Evolutionary conservation across 2,329 filamentous ascomycete genomes (phyloP).

Genomic region (Pseudogymnoascus sp.): DNA sequence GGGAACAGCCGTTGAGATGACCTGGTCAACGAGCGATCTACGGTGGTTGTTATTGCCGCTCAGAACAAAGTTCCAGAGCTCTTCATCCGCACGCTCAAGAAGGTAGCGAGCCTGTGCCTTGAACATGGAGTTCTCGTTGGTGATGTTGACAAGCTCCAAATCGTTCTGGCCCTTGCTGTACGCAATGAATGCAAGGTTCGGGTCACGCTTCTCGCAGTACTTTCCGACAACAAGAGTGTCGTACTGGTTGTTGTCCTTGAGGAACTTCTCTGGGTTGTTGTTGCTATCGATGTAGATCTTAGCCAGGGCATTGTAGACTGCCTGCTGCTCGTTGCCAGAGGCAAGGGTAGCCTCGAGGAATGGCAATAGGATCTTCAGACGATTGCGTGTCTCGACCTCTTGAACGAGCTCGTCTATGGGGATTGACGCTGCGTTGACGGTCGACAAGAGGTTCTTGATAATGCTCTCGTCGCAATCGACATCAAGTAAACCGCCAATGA

Average conservation of each 20-base stretch:
- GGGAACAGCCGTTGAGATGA: constrained; percentile 89
- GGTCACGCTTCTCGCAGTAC: constrained; percentile 98
- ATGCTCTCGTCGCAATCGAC: constrained; percentile 96
- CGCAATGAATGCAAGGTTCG: constrained; percentile 88
- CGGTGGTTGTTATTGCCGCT: constrained; percentile 94
- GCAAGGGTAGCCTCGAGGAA: constrained; percentile 91
- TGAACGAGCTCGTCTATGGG: constrained; percentile 89
- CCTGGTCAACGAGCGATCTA: constrained; percentile 88
- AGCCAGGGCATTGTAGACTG: constrained; percentile 91
- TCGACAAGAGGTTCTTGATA: constrained; percentile 83
- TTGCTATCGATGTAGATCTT: constrained; percentile 99
- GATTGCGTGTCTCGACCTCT: constrained; percentile 93
- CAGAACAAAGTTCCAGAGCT: constrained; percentile 92
- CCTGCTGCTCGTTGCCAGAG: constrained; percentile 88
- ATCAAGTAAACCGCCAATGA: constrained; percentile 86
- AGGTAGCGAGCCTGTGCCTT: constrained; percentile 94
- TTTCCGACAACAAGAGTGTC: constrained; percentile 88
- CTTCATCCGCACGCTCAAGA: constrained; percentile 76
- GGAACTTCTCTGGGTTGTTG: constrained; percentile 94
- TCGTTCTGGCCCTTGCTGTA: constrained; percentile 97
- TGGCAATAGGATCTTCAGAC: constrained; percentile 86
- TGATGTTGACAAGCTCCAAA: constrained; percentile 91
- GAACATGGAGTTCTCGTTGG: constrained; percentile 99
- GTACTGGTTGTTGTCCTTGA: constrained; percentile 96
- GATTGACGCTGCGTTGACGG: constrained; percentile 74